Evolutionary conservation across 192 early-diverging fungal species (phyloP), one percentile per base, ranked within the genome.

Genomic region (Dissophora globulifera): DNA sequence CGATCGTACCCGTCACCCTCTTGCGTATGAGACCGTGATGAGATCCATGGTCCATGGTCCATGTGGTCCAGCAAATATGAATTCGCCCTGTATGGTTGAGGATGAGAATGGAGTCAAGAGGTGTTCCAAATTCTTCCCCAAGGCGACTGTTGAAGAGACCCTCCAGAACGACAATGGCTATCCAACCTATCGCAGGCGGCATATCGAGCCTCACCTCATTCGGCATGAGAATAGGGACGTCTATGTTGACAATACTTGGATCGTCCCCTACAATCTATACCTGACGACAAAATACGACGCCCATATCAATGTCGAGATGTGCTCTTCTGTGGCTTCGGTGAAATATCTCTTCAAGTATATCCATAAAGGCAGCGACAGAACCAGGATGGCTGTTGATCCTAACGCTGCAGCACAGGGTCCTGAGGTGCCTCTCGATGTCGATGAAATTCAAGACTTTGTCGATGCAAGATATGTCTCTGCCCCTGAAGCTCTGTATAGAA

Each of bases 221-320:
- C n/a, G n/a, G n/a, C n/a, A n/a, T n/a, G n/a, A n/a, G n/a, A 16
- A 3, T 38, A 13, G 35, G 35, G 13, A 38, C 6, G 35, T 38
- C 35, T n/a, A n/a, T n/a, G 13, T 38, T 38, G 23, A 51, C 4
- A 27, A 51, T 17, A 23, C 1, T 27, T 8, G 50, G 40, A 54
- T 69, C 23, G 40, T 69, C 13, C 54, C 60, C 5, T 33, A 79
- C 49, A 79, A 79, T 51, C 35, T 40, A 1, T 79, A 58, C 16
- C 29, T 79, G 31, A 41, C 46, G 54, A 22, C 45, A 38, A 78
- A 78, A 35, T 78, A 68, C 48, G 35, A 68, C 38, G 50, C 49
- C 10, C 66, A 79, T 29, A 63, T 69, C 22, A 69, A 79, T 54
- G 56, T 79, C 10, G 66, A 79, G 26, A 65, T 60, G n/a, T 69